Base-by-base conservation (phyloP, 2,329 filamentous ascomycete species). In the Lasiodiplodia sp. region DNA sequence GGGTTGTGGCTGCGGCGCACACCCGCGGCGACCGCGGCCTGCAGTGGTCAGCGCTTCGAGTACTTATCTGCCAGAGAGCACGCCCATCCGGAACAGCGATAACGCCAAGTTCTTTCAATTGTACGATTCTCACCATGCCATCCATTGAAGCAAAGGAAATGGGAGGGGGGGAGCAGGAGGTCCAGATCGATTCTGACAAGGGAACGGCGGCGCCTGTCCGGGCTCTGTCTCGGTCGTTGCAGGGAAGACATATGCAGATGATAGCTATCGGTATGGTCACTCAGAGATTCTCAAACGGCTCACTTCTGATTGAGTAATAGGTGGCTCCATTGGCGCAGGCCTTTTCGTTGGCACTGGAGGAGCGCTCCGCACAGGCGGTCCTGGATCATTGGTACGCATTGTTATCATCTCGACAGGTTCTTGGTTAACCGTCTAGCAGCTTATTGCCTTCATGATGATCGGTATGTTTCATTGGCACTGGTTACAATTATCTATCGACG, bases 311-410 rank as follows among this genome's bases (percentile, higher is more conserved):
- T 34, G 1, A 10, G 1, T 7, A 44, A 5, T 12, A 69, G 86
- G 86, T 74, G 87, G 86, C 69, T 87, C 86, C 38, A 89, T 89
- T 68, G 87, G 87, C 77, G 87, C 87, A 75, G 87, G 87, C 80
- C 87, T 89, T 81, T 89, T 88, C 76, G 87, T 88, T 74, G 86
- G 87, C 73, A 87, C 86, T 44, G 87, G 87, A 72, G 75, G 79
- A 72, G 86, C 87, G 57, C 78, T 88, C n/a, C 74, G 74, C 70
- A 82, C 79, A 68, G 87, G 86, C 79, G 84, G 83, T 79, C 76
- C 82, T 79, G 52, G 44, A 10, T 69, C 65, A 66, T 63, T 73
- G 64, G 73, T 74, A 40, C 16, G n/a, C 7, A 2, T 11, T 11
- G n/a, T 2, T 11, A 5, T 14, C 23, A 49, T 6, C 1, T 18